phyloP scores from a whole-genome alignment of 1,284 basidiomycete genomes.

The Moniliella sp. region DNA sequence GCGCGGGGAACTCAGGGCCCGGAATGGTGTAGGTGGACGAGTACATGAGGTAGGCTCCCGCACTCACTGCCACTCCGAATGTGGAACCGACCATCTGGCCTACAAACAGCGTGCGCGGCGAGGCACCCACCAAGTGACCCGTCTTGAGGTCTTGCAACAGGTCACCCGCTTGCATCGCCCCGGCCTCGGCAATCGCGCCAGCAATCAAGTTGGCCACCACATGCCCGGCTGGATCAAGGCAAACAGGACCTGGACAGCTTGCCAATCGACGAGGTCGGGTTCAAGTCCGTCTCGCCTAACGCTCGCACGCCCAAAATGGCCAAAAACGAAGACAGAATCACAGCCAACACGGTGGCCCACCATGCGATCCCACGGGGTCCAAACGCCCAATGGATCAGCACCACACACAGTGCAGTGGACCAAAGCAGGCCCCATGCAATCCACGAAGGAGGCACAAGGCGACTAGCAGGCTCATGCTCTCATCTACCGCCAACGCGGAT shows the following conservation, averaged over 20 bases:
- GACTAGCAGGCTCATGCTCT: conserved; percentile 58
- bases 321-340: conserved; percentile 57
- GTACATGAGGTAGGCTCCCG: conserved; percentile 68
- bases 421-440: conserved; percentile 47
- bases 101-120: conserved; percentile 32
- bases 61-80: conserved; percentile 59
- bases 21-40: conserved; percentile 52
- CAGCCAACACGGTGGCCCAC: conserved; percentile 72
- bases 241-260: conserved; percentile 81
- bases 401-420: conserved; percentile 51
- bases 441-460: conserved; percentile 61
- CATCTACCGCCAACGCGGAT: too few species aligned
- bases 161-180: conserved; percentile 86
- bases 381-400: conserved; percentile 66
- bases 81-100: conserved; percentile 40
- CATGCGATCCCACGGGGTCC: conserved; percentile 62
- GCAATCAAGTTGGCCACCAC: conserved; percentile 85
- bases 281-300: conserved; percentile 27
- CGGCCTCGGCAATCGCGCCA: conserved; percentile 83
- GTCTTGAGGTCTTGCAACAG: conserved; percentile 97
- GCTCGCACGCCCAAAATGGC: conserved; percentile 47
- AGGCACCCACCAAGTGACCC: conserved; percentile 50
- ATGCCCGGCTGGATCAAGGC: conserved; percentile 70
- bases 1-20: conserved; percentile 74
- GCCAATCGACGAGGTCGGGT: conserved; percentile 58